Evolutionary conservation across 345 rosid species (phyloP).

Genomic region (Salix suchowensis): DNA sequence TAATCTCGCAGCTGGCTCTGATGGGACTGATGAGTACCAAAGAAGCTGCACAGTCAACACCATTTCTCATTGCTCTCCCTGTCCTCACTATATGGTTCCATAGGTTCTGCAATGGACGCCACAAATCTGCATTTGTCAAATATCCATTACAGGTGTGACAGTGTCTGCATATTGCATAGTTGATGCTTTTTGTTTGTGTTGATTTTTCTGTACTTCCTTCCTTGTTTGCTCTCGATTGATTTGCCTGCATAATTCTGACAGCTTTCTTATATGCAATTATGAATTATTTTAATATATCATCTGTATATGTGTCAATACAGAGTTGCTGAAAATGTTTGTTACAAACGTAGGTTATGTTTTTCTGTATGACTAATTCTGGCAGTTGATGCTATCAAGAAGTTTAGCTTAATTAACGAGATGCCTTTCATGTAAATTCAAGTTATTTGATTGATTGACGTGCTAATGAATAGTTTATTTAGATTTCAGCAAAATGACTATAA

Average conservation of each 20-base stretch:
- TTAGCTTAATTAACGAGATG: not conserved
- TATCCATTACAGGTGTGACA: conserved; percentile 67
- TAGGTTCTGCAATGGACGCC: conserved; percentile 66
- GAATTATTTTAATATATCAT: not conserved
- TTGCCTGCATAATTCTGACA: not conserved
- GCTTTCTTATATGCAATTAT: not conserved
- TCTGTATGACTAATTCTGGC: too few species aligned
- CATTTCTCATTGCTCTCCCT: conserved; percentile 68
- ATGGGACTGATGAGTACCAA: conserved; percentile 75
- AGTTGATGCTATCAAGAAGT: not conserved
- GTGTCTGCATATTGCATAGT: not conserved
- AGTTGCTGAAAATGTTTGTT: not conserved
- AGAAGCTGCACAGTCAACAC: conserved; percentile 55
- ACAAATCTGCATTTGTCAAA: conserved; percentile 63
- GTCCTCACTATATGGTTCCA: conserved; percentile 70
- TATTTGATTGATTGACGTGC: not conserved
- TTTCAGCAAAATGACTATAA: not conserved
- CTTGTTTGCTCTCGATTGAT: not conserved
- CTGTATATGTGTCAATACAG: not conserved
- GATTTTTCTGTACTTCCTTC: not conserved
- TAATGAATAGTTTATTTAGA: not conserved
- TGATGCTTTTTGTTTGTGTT: not conserved
- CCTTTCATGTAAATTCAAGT: not conserved
- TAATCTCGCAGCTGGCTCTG: conserved; percentile 72
- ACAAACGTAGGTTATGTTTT: not conserved